Conservation (phyloP, 2,329 filamentous ascomycete genomes). For the Aureobasidium sp. region DNA sequence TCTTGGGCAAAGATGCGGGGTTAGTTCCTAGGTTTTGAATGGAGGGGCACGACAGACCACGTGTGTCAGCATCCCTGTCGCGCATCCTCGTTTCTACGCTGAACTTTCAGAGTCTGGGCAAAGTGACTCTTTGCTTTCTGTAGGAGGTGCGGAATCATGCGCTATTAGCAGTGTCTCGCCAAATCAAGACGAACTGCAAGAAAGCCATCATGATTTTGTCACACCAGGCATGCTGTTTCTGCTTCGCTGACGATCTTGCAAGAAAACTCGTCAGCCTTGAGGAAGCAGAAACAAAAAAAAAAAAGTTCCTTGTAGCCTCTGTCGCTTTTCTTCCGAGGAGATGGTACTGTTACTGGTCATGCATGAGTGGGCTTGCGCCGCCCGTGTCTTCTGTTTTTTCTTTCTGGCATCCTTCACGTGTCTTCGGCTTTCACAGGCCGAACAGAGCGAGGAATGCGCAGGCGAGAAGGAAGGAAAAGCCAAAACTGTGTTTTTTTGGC, state of each 20-base stretch:
- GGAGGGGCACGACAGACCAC: neutral
- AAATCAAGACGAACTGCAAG: neutral
- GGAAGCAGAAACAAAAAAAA: neutral
- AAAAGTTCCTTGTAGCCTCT: neutral
- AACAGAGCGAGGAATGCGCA: neutral
- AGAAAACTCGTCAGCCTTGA: neutral
- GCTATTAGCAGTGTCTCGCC: neutral
- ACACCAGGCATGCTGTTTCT: neutral
- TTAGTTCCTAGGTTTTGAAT: neutral
- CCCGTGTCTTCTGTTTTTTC: neutral
- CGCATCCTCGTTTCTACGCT: neutral
- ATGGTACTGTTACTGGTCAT: neutral
- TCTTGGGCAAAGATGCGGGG: neutral
- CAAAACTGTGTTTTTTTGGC: neutral
- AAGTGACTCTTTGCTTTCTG: neutral
- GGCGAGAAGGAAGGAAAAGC: neutral
- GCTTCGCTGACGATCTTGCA: neutral
- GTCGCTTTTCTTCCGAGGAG: neutral
- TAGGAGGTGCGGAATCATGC: neutral
- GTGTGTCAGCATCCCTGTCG: neutral
- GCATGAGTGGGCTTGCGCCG: slow-evolving; percentile 7
- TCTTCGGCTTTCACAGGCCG: neutral
- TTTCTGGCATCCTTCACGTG: neutral
- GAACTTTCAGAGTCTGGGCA: neutral
- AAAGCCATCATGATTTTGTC: neutral